A percentile compares a stretch with the other conserved stretches of the same genome.
Conservation (phyloP, 495 filamentous ascomycete genomes). For the Talaromyces borbonicus region DNA sequence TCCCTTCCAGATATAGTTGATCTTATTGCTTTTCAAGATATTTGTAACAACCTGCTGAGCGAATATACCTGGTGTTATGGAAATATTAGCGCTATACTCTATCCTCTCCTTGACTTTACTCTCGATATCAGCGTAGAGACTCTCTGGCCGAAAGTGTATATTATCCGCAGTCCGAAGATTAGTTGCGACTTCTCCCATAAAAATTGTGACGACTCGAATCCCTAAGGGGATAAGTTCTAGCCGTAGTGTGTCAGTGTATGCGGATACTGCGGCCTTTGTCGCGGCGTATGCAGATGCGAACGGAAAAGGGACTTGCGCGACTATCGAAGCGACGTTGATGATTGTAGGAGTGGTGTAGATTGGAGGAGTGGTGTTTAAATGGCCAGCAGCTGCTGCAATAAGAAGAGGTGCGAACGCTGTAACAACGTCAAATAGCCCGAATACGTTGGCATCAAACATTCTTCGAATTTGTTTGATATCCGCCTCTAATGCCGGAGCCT, state of each 20-base stretch:
- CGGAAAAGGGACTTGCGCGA: not conserved
- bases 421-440: slow-evolving; percentile 22
- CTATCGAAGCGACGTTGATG: not conserved
- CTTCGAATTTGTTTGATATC: slow-evolving; percentile 17
- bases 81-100: not conserved
- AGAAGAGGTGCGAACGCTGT: slow-evolving; percentile 32
- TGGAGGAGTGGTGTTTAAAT: too few species aligned
- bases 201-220: slow-evolving; percentile 43
- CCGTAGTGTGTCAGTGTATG: slow-evolving; percentile 16
- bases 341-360: not conserved
- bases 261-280: slow-evolving; percentile 20
- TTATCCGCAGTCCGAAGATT: slow-evolving; percentile 3
- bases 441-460: slow-evolving; percentile 36
- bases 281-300: slow-evolving; percentile 12
- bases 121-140: not conserved
- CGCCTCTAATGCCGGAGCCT: slow-evolving; percentile 22
- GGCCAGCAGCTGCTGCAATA: not conserved
- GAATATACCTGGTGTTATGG: slow-evolving; percentile 3
- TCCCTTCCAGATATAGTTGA: not conserved
- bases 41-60: slow-evolving; percentile 9
- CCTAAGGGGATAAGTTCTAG: slow-evolving; percentile 41
- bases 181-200: slow-evolving; percentile 9
- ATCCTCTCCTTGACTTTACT: slow-evolving; percentile 1
- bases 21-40: slow-evolving; percentile 1
- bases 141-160: not conserved